Base-by-base conservation (phyloP, 805 yeast genomes). In the Maudiozyma serrabonitensis region DNA sequence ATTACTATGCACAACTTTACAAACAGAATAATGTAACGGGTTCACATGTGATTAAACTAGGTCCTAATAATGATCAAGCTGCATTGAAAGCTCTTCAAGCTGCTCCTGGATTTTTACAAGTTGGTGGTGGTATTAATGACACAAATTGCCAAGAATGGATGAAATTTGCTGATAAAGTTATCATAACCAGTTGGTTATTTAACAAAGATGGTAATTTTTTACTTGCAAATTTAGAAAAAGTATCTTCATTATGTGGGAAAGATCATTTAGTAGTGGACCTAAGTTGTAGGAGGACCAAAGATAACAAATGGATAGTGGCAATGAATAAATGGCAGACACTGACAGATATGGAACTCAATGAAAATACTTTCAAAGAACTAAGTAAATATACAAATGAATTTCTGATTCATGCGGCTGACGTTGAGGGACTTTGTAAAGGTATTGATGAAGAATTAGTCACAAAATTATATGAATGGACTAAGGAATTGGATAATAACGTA, bases 241-340 rank as follows among this genome's bases (percentile, higher is more conserved):
- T 93, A 16, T 76, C 75, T 15, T 46, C 59, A 0, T 53, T 73
- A 19, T 82, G 91, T 18, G 95, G 95, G 0, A 78, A 75, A 15
- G 72, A 73, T 3, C 70, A 76, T 42, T 68, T 93, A n/a, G 90
- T 93, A 8, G 82, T 93, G 41, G 99, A 93, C 64, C 73, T 93
- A 59, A 87, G 96, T 63, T 91, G 98, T 65, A 76, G 95, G 52
- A 67, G 70, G 16, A 61, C 60, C 6, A 56, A 49, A 7, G 57
- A 54, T 21, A 48, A 50, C 8, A 56, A 51, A 45, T 93, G 99
- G 99, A 76, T 84, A 35, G 99, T 93, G n/a, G 96, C 98, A 2
- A 93, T 89, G 81, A 90, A 93, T 68, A 85, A 89, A 67, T 93
- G 99, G 99, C 97, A 90, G 64, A 85, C 90, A 0, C 67, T 90